Base-by-base conservation (phyloP, 2,329 filamentous ascomycete species). In the Phoma sp. region DNA sequence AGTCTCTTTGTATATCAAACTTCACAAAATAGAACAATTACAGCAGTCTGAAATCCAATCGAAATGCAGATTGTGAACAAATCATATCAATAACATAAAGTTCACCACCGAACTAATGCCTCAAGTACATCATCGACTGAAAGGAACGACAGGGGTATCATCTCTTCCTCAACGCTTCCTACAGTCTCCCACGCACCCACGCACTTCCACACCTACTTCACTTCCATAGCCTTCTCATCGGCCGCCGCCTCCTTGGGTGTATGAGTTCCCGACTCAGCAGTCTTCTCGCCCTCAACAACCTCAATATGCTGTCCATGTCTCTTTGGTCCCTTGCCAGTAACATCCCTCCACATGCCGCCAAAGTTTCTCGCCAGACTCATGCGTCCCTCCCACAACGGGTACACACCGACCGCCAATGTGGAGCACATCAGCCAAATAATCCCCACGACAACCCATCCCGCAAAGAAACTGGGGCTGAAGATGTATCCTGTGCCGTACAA, bases 401-500 rank as follows among this genome's bases (percentile, higher is more conserved):
- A 96, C 0, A 96, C 47, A 0, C 91, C 91, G 0, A 96, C 91
- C 6, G 86, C 89, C 50, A 88, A 78, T 1, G 87, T 78, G 4
- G 87, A 90, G 64, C 84, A 85, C 73, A 92, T 89, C 55, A 93
- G 81, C 91, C 91, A 93, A 40, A 93, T 81, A 50, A 95, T 90
- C 10, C 71, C 71, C 3, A 74, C 71, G 1, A 85, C 80, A 11
- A 92, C 85, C 90, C 90, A 93, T 42, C 90, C 90, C 0, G 89
- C 90, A 76, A 93, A 95, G 80, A 95, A 95, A 5, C 80, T 80
- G 77, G 89, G 88, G 71, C 82, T 87, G 76, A 95, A 96, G 53
- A 96, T 84, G 71, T 96, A 96, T 0, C 84, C 84, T 0, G 83
- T 83, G 15, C 91, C 92, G 68, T 95, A 96, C 83, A 96, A 86